A percentile compares a stretch with the other conserved stretches of the same genome.
phyloP scores from a whole-genome alignment of 768 basidiomycete genomes.

The Boletus tomentosulus region DNA sequence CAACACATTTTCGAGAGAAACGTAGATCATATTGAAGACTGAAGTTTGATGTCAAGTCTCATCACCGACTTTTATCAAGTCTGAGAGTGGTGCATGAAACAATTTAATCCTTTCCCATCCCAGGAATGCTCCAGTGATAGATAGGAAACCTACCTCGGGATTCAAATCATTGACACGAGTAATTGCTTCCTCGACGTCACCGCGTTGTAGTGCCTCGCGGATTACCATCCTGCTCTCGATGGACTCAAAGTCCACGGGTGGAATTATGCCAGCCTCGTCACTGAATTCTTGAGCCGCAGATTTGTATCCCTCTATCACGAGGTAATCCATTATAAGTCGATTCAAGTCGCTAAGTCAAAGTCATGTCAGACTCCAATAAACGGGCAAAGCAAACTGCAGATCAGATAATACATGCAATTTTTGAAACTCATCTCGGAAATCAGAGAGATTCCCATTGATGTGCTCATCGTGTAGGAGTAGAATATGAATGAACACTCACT shows the following conservation, averaged over 20 bases:
- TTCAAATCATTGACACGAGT: slow-evolving; percentile 94
- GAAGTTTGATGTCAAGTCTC: slow-evolving; percentile 79
- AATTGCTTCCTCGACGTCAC: slow-evolving; percentile 93
- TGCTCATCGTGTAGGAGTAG: slow-evolving; percentile 53
- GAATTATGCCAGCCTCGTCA: slow-evolving; percentile 72
- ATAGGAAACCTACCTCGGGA: slow-evolving; percentile 74
- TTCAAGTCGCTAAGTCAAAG: slow-evolving; percentile 76
- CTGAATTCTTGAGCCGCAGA: slow-evolving; percentile 94
- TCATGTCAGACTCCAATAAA: slow-evolving; percentile 18
- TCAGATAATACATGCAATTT: slow-evolving; percentile 92
- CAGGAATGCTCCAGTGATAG: neutral
- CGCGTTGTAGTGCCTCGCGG: slow-evolving; percentile 87
- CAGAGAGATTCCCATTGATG: slow-evolving; percentile 99
- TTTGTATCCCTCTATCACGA: slow-evolving; percentile 96
- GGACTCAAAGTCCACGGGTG: slow-evolving; percentile 83
- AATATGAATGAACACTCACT: slow-evolving; percentile 56
- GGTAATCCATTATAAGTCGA: slow-evolving; percentile 93
- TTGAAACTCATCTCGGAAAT: slow-evolving; percentile 61
- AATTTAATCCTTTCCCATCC: slow-evolving; percentile 69
- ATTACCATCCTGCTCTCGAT: slow-evolving; percentile 95
- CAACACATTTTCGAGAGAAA: neutral
- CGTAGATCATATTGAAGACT: slow-evolving; percentile 90
- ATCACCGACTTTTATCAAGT: slow-evolving; percentile 73
- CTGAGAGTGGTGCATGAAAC: slow-evolving; percentile 99
- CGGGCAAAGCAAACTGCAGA: slow-evolving; percentile 22